Evolutionary conservation across 345 rosid species (phyloP).

Genomic region (Salix koriyanagi): DNA sequence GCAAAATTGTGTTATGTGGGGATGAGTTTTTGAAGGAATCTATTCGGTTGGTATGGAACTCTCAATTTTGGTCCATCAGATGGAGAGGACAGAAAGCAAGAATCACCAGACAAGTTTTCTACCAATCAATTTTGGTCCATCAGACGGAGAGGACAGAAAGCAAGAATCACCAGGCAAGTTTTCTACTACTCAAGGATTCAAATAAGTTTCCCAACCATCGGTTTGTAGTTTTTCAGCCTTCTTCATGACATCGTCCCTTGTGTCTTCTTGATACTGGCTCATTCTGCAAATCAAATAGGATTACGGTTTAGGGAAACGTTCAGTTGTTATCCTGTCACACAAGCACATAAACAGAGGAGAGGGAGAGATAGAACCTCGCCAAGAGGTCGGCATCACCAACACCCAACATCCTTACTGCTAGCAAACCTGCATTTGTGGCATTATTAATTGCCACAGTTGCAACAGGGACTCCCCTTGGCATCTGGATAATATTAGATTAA

Average conservation of each 20-base stretch:
- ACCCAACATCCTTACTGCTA: constrained; percentile 76
- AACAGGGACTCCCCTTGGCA: constrained; percentile 96
- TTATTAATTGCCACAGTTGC: constrained; percentile 91
- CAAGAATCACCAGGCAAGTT: not conserved
- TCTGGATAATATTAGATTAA: constrained; percentile 34
- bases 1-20: no score
- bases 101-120: not conserved
- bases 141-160: not conserved
- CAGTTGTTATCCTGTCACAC: not conserved
- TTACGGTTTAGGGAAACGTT: not conserved
- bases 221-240: constrained; percentile 68
- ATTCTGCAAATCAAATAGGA: constrained; percentile 42
- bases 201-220: constrained; percentile 75
- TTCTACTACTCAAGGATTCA: constrained; percentile 10
- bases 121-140: not conserved
- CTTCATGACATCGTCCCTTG: constrained; percentile 56
- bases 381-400: constrained; percentile 59
- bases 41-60: not conserved
- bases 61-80: not conserved
- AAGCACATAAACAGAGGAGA: not conserved
- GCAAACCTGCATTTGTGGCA: constrained; percentile 79
- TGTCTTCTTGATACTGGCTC: constrained; percentile 86
- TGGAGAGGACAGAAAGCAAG: not conserved
- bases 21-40: not conserved
- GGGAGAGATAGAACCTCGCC: constrained; percentile 28